Percentiles rank a stretch among this genome's conserved stretches.
These are phyloP conservation scores for Eucalyptus polyanthemos DNA, from an alignment of 345 rosid species.

Conservation along the genomic window DNA sequence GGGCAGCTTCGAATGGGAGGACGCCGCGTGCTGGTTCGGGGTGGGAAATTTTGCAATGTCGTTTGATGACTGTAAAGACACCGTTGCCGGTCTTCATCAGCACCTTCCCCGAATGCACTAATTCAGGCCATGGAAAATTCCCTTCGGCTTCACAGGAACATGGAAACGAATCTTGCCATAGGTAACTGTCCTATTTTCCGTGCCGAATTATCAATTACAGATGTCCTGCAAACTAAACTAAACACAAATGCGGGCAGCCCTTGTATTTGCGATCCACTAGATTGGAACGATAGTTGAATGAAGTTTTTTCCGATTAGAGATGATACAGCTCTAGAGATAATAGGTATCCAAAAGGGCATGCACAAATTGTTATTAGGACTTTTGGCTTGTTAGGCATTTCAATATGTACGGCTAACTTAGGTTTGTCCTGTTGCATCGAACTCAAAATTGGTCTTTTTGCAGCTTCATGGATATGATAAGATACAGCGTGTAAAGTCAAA, in stretches of 20 bases:
- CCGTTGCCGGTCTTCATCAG: background rate
- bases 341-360: background rate
- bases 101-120: background rate
- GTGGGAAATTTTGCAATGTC: background rate
- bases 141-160: background rate
- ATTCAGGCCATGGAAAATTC: background rate
- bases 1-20: background rate
- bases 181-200: background rate
- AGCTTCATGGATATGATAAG: background rate
- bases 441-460: background rate
- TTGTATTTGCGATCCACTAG: background rate
- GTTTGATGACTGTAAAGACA: background rate
- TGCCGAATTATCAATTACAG: background rate
- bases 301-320: background rate
- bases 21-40: background rate
- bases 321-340: background rate
- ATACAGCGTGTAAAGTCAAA: background rate
- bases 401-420: background rate
- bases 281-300: background rate
- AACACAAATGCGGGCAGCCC: background rate
- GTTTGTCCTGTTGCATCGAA: background rate
- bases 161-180: background rate
- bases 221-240: background rate
- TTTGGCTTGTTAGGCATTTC: background rate
- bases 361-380: background rate